A percentile compares a stretch with the other conserved stretches of the same genome.
These are phyloP conservation scores for Apiotrichum porosum DNA, from an alignment of 1,284 basidiomycete species.

Conservation along the genomic window DNA sequence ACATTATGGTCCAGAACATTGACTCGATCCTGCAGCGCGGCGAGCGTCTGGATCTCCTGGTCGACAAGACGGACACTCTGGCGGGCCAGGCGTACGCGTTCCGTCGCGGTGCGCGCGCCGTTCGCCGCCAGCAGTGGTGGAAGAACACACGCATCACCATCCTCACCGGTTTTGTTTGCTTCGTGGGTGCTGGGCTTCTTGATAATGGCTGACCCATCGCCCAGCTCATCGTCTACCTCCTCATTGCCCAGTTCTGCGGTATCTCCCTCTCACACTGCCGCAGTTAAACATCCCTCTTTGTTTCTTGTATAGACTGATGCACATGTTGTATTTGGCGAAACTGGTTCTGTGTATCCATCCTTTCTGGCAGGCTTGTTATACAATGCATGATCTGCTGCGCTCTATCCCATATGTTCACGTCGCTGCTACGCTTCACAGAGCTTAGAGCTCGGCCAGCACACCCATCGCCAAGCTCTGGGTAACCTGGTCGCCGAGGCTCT, in stretches of 20 bases:
- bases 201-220: neutral
- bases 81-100: conserved; percentile 95
- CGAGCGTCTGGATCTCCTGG: conserved; percentile 89
- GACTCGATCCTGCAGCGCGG: conserved; percentile 84
- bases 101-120: conserved; percentile 76
- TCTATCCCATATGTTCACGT: neutral
- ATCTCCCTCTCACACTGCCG: conserved; percentile 47
- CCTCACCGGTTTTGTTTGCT: conserved; percentile 64
- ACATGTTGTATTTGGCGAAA: conserved; percentile 10
- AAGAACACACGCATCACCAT: conserved; percentile 73
- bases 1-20: conserved; percentile 96
- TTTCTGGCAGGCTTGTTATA: too few relatives aligned
- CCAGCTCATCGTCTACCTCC: conserved; percentile 69
- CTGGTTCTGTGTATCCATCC: neutral
- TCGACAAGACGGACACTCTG: conserved; percentile 96
- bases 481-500: conserved; percentile 92
- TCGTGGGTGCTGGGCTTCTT: conserved; percentile 72
- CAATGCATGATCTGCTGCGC: conserved; percentile 19
- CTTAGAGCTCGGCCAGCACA: conserved; percentile 74
- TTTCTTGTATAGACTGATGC: conserved; percentile 3
- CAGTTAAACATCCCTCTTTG: neutral
- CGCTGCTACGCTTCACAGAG: neutral
- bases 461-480: conserved; percentile 89
- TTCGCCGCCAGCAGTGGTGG: conserved; percentile 96
- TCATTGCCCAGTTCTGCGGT: conserved; percentile 82